Evolutionary conservation across 1,284 basidiomycete species (phyloP), one percentile per base, ranked within the genome.

Genomic region (Malassezia obtusa): DNA sequence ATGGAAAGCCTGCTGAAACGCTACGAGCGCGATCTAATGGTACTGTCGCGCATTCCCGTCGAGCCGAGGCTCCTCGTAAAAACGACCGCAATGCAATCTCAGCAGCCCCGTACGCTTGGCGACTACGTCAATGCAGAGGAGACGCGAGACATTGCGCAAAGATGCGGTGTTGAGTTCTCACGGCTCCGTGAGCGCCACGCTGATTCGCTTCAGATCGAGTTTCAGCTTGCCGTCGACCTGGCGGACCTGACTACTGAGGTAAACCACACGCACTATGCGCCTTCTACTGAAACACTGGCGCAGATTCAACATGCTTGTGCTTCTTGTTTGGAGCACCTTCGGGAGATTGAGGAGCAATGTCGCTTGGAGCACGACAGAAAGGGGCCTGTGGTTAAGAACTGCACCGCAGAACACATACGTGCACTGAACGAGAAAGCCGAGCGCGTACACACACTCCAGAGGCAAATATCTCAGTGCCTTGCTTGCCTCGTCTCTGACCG

Each of bases 1-100:
- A 73, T 71, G 68, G 52, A 65, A 36, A 58, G 52, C 12, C 50
- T 73, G 15, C 50, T 73, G 12, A 52, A 62, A 10, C 65, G 66
- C 21, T 60, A 71, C 45, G 65, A 66, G 50, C 49, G 50, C 1
- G 71, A 70, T 38, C 55, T 71, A 2, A 49, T 59, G 33, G 57
- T 68, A 28, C 57, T 73, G 22, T 49, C 49, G 15, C 64, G 64
- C 48, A 63, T 73, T 8, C 54, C 56, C 11, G 64, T 73, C 38
- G 54, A 68, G 52, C 58, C 64, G 6, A 54, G 58, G 5, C 55
- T 73, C 12, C 56, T 66, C 17, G 58, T 58, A 0, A 40, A 59
- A 19, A 48, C 48, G 28, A 47, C 31, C 50, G 53, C 52, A 8
- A 17, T 38, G 6, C 8, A 19, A 15, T 6, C 24, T 21, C 21